phyloP scores from a whole-genome alignment of 2,329 filamentous ascomycete species.

The Calycina herbarum region DNA sequence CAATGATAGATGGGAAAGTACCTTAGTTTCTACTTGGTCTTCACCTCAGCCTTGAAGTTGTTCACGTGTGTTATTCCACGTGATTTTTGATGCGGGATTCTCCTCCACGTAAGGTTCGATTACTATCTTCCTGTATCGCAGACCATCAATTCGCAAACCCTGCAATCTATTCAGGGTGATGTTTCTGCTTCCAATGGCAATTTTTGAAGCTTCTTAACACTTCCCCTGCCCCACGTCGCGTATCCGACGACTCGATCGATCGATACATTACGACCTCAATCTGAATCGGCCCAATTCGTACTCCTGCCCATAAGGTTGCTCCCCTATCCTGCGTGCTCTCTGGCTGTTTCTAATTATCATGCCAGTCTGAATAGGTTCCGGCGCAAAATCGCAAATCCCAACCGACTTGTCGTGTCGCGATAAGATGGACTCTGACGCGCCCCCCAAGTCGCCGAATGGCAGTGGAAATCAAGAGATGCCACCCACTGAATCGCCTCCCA shows the following conservation, averaged over 20 bases:
- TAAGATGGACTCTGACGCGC: slow-evolving; percentile 32
- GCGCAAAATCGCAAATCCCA: slow-evolving; percentile 26
- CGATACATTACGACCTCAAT: slow-evolving; percentile 14
- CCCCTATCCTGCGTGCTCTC: slow-evolving; percentile 1
- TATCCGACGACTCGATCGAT: too few relatives aligned
- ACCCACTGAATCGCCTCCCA: slow-evolving; percentile 31
- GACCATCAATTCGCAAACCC: slow-evolving; percentile 9
- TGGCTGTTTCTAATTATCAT: slow-evolving; percentile 11
- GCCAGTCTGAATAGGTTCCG: slow-evolving; percentile 19
- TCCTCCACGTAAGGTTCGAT: too few relatives aligned
- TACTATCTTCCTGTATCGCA: slow-evolving; percentile 9
- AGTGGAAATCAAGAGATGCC: slow-evolving; percentile 23
- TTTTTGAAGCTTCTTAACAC: slow-evolving; percentile 16
- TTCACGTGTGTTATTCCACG: background rate
- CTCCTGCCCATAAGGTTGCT: slow-evolving; percentile 13
- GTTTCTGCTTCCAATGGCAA: slow-evolving; percentile 16
- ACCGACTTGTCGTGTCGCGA: slow-evolving; percentile 10
- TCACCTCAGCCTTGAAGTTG: background rate
- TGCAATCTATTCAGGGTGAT: slow-evolving; percentile 7
- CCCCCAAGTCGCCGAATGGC: slow-evolving; percentile 25
- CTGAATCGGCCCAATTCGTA: slow-evolving; percentile 23
- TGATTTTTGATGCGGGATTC: too few relatives aligned
- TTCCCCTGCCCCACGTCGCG: slow-evolving; percentile 12
- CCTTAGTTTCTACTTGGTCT: too few relatives aligned
- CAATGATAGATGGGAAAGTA: too few relatives aligned